phyloP scores from a whole-genome alignment of 139 green algal species.

The Coelastrella sp. region DNA sequence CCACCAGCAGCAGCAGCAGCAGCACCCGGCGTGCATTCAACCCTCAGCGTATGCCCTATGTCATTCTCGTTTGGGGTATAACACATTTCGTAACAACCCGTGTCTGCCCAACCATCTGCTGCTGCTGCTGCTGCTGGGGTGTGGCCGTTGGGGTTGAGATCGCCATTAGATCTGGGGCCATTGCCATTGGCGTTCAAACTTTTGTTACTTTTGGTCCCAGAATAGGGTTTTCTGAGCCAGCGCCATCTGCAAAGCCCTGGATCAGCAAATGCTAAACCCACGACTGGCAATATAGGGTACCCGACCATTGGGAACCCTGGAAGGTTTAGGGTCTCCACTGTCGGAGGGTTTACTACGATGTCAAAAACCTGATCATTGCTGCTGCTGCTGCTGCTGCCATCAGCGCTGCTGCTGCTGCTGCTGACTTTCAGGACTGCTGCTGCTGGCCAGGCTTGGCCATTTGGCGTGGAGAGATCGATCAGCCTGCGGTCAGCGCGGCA shows the following conservation, averaged over 20 bases:
- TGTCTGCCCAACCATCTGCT: conserved; percentile 48
- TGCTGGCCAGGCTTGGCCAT: conserved; percentile 77
- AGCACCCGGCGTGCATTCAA: conserved; percentile 72
- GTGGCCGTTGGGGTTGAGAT: not conserved
- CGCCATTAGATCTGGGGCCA: too few species aligned
- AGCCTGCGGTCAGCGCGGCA: conserved; percentile 30
- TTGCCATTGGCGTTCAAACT: too few species aligned
- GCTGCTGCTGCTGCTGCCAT: conserved; percentile 5
- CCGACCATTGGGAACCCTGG: conserved; percentile 61
- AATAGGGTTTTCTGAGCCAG: conserved; percentile 41
- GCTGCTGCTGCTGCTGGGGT: conserved; percentile 42
- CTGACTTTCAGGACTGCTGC: conserved; percentile 74
- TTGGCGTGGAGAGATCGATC: conserved; percentile 60
- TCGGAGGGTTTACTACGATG: conserved; percentile 79
- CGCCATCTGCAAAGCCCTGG: conserved; percentile 44
- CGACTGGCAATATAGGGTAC: conserved; percentile 58
- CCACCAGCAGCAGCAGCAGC: conserved; percentile 9
- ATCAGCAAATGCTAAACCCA: conserved; percentile 69
- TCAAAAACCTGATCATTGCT: conserved; percentile 50
- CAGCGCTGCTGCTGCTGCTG: not conserved
- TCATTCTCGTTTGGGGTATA: conserved; percentile 76
- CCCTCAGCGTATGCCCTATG: conserved; percentile 68
- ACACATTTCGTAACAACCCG: conserved; percentile 50
- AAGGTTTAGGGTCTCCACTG: conserved; percentile 56
- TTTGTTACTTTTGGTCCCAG: too few species aligned